Base-by-base conservation (phyloP, 176 grass and related monocot species). In the Avena insularis region DNA sequence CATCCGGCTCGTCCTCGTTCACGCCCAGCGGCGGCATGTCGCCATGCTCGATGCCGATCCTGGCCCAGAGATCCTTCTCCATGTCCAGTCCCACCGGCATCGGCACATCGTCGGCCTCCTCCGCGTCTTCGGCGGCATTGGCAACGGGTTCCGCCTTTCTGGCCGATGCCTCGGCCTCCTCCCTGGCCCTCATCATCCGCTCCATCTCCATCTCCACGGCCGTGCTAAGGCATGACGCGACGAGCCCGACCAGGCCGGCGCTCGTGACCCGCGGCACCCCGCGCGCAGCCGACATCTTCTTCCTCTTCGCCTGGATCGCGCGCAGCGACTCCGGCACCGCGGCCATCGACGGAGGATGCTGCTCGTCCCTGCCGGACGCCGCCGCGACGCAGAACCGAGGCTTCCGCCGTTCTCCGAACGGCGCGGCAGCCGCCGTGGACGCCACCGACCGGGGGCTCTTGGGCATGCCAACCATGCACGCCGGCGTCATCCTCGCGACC, bases 21-120 rank as follows among this genome's bases (percentile, higher is more conserved):
- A 48, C 77, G 66, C 55, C 21, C 79, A 76, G 35, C 35, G 75
- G 50, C 76, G 75, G 63, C 50, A 16, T 25, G 50, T 87, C 20
- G 19, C 16, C 86, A 29, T 90, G 85, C 51, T 92, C 49, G 27
- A 95, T 91, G 84, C 91, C 93, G 65, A 98, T 82, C 68, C 89
- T 84, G 71, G 79, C 77, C 95, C 93, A 98, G 29, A 86, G 86
- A 65, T 79, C 85, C 67, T 79, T 88, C 67, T 90, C 86, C 66
- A 80, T 36, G 73, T 84, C 85, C 10, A 27, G 50, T 46, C 80
- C 85, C 36, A 67, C 78, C 46, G 87, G 73, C 83, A 80, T 71
- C 59, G 83, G 73, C 65, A 79, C 48, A 11, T 79, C 86, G 59
- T 83, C 79, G 57, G 47, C 17, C 8, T 75, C 79, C 5, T 81